A percentile compares a stretch with the other conserved stretches of the same genome.
Conservation (phyloP, 2,329 filamentous ascomycete species). For the Hypoxylon sp. region DNA sequence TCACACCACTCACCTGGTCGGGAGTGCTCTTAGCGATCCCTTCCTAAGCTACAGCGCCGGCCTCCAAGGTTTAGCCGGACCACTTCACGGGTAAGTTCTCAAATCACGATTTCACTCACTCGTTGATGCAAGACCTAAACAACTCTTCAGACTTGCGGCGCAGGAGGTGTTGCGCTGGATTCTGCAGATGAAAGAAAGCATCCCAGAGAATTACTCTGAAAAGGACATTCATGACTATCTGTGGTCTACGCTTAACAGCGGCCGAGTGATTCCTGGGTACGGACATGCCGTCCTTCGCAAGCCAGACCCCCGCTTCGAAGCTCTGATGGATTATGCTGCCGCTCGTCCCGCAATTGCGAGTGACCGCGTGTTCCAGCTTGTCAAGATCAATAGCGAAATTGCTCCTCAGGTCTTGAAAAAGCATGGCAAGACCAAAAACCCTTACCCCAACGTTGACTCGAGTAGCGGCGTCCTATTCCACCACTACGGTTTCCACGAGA, state of each 20-base stretch:
- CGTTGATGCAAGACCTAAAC: conserved; percentile 13
- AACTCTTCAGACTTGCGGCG: conserved; percentile 78
- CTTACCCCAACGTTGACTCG: conserved; percentile 96
- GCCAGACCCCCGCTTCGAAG: conserved; percentile 96
- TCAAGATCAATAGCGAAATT: conserved; percentile 92
- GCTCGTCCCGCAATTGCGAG: conserved; percentile 86
- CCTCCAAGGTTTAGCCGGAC: conserved; percentile 94
- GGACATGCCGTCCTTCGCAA: conserved; percentile 97
- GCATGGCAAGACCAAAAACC: conserved; percentile 99
- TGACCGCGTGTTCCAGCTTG: conserved; percentile 93
- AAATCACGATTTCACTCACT: conserved; percentile 11
- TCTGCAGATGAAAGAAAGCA: conserved; percentile 91
- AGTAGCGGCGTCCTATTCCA: conserved; percentile 95
- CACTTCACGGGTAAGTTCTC: conserved; percentile 78
- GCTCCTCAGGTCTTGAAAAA: conserved; percentile 91
- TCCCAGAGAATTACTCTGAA: conserved; percentile 83
- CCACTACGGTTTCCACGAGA: conserved; percentile 98
- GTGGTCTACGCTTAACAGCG: conserved; percentile 93
- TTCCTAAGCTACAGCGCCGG: conserved; percentile 97
- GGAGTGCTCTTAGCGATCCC: conserved; percentile 92
- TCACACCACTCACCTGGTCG: conserved; percentile 94
- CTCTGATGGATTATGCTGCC: conserved; percentile 94
- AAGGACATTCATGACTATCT: conserved; percentile 90
- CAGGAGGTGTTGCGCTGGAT: conserved; percentile 99
- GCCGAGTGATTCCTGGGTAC: conserved; percentile 94